Conservation (phyloP, 2,329 filamentous ascomycete species). For the Neonectria ditissima region DNA sequence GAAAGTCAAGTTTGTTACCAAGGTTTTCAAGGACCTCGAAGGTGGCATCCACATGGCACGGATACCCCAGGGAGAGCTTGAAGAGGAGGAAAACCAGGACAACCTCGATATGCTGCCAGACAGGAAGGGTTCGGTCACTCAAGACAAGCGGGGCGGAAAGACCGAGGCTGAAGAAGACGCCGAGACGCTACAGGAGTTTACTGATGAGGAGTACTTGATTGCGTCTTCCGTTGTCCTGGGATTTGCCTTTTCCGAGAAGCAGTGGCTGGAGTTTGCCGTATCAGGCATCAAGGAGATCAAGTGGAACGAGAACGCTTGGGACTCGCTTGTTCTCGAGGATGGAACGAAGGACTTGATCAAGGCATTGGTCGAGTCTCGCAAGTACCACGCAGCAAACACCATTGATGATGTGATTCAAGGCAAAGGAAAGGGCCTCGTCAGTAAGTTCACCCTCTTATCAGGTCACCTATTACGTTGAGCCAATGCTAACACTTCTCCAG, state of each 20-base stretch:
- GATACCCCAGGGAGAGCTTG: constrained; percentile 45
- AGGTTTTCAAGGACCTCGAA: constrained; percentile 61
- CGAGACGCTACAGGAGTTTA: constrained; percentile 64
- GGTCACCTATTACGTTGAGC: neutral
- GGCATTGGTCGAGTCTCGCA: constrained; percentile 86
- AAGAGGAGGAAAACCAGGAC: constrained; percentile 53
- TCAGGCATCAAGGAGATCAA: constrained; percentile 82
- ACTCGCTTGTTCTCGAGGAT: constrained; percentile 78
- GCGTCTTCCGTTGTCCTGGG: constrained; percentile 87
- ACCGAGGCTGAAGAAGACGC: constrained; percentile 20
- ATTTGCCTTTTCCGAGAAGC: constrained; percentile 88
- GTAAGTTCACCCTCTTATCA: constrained; percentile 50
- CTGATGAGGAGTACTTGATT: constrained; percentile 85
- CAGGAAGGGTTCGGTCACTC: constrained; percentile 34
- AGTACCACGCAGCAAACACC: constrained; percentile 82
- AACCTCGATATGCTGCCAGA: constrained; percentile 66
- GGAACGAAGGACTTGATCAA: constrained; percentile 74
- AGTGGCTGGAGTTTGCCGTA: constrained; percentile 90
- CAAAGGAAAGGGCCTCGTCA: constrained; percentile 87
- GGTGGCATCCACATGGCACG: constrained; percentile 52
- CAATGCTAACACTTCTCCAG: constrained; percentile 45
- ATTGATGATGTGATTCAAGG: constrained; percentile 87
- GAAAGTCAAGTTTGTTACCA: constrained; percentile 61
- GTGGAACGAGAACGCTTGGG: constrained; percentile 87
- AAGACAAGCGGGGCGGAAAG: constrained; percentile 1